Evolutionary conservation across 2,329 filamentous ascomycete genomes (phyloP).

Genomic region (Botrytis fragariae): DNA sequence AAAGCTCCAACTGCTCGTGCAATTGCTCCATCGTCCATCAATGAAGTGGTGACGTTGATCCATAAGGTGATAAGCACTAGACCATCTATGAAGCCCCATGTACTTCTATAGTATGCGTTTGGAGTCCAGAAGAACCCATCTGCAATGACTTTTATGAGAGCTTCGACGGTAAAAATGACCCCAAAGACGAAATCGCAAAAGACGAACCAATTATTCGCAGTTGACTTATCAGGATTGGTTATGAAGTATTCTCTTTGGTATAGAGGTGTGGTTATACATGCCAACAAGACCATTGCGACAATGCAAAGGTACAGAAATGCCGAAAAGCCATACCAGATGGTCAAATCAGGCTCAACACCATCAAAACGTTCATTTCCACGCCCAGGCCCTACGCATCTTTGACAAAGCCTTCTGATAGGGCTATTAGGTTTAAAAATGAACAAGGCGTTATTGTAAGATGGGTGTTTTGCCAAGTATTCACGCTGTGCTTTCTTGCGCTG

Average conservation of each 20-base stretch:
- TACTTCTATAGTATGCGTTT: conserved; percentile 93
- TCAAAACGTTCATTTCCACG: conserved; percentile 84
- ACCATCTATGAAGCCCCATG: conserved; percentile 95
- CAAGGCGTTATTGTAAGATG: conserved; percentile 87
- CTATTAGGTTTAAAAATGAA: conserved; percentile 82
- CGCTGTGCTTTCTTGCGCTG: conserved; percentile 83
- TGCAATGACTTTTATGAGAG: conserved; percentile 86
- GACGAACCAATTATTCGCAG: conserved; percentile 82
- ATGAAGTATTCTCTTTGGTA: conserved; percentile 85
- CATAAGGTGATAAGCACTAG: conserved; percentile 89
- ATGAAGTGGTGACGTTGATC: conserved; percentile 85
- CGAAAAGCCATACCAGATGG: conserved; percentile 90
- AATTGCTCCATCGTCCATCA: conserved; percentile 78
- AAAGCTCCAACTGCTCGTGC: conserved; percentile 93
- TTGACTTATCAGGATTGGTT: conserved; percentile 52
- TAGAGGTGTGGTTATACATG: conserved; percentile 89
- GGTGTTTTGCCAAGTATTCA: conserved; percentile 83
- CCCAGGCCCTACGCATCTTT: conserved; percentile 86
- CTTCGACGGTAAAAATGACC: conserved; percentile 79
- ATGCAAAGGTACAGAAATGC: conserved; percentile 92
- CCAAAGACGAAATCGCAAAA: conserved; percentile 93
- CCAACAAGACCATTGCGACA: conserved; percentile 95
- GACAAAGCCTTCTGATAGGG: conserved; percentile 76
- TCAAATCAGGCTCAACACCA: conserved; percentile 83
- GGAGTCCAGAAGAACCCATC: conserved; percentile 96